Evolutionary conservation across 768 basidiomycete species (phyloP).

Genomic region (Lactarius hatsudake): DNA sequence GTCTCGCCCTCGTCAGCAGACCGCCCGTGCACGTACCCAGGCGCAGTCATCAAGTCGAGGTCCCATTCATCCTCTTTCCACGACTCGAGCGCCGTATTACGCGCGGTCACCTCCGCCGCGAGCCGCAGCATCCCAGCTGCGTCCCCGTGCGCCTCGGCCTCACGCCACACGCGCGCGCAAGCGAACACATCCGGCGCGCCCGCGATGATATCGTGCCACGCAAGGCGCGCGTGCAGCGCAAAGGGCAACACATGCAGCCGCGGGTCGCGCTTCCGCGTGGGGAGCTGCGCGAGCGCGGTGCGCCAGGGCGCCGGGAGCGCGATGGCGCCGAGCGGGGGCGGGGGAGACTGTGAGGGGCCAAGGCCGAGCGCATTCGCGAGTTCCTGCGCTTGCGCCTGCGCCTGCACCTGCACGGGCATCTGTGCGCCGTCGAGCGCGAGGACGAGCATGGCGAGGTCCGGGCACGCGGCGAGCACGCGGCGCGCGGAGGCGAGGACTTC

Average conservation of each 20-base stretch:
- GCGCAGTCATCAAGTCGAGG: slow-evolving; percentile 24
- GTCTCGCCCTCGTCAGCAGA: slow-evolving; percentile 19
- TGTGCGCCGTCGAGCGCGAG: slow-evolving; percentile 17
- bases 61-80: slow-evolving; percentile 29
- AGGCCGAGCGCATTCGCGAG: neutral
- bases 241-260: slow-evolving; percentile 25
- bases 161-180: slow-evolving; percentile 23
- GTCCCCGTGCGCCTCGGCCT: slow-evolving; percentile 10
- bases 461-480: slow-evolving; percentile 15
- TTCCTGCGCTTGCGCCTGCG: neutral
- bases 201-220: slow-evolving; percentile 17
- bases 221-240: slow-evolving; percentile 23
- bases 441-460: slow-evolving; percentile 23
- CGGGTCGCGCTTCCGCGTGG: slow-evolving; percentile 14
- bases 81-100: slow-evolving; percentile 17
- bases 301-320: slow-evolving; percentile 7
- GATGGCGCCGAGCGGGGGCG: neutral
- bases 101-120: slow-evolving; percentile 4
- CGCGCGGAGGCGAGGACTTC: slow-evolving; percentile 6
- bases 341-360: too few relatives aligned
- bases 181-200: slow-evolving; percentile 20
- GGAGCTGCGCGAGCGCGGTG: neutral
- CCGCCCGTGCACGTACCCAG: slow-evolving; percentile 26
- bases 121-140: slow-evolving; percentile 1
- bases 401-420: neutral